Evolutionary conservation across 345 rosid genomes (phyloP), one percentile per base, ranked within the genome.

Genomic region (Nasturtium officinale): DNA sequence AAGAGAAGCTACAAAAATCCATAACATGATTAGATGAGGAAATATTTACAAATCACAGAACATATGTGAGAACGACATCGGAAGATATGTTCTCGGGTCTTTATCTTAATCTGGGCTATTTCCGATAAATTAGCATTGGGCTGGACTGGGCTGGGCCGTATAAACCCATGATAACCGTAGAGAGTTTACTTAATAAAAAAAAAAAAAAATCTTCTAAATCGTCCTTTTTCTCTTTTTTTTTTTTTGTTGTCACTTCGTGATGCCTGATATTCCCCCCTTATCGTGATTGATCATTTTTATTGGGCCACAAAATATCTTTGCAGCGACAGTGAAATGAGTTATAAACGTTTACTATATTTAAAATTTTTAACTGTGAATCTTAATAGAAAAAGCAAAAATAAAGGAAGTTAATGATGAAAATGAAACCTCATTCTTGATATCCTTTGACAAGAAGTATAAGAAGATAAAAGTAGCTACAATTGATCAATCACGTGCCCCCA

Each of bases 401-500:
- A 23, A 47, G 28, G 47, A 47, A 43, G 20, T 5, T 63, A 21
- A 12, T 45, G 23, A 46, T 16, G 47, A 21, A 42, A 33, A 46
- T 16, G 47, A 21, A 42, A 63, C 38, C 16, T 54, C 25, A 29
- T 47, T 65, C 16, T 74, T 51, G 18, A 57, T 48, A 66, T 66
- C 42, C 65, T 45, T 62, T 62, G 70, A 61, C 58, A 69, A 61
- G 43, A 76, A 69, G 70, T 75, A 52, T 76, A 46, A 60, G 73
- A 61, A 54, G 71, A 76, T 1, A 2, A 64, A 69, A 69, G 66
- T 70, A 55, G 79, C 13, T 76, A 63, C 71, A 47, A 55, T 37
- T 38, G 79, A 63, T 69, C 47, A 63, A 62, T 70, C 79, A 76
- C 75, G 71, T 76, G 79, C 64, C 79, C 79, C 79, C 79, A 70